Conservation (phyloP, 176 grass and related monocot species). For the Triticum timopheevii region DNA sequence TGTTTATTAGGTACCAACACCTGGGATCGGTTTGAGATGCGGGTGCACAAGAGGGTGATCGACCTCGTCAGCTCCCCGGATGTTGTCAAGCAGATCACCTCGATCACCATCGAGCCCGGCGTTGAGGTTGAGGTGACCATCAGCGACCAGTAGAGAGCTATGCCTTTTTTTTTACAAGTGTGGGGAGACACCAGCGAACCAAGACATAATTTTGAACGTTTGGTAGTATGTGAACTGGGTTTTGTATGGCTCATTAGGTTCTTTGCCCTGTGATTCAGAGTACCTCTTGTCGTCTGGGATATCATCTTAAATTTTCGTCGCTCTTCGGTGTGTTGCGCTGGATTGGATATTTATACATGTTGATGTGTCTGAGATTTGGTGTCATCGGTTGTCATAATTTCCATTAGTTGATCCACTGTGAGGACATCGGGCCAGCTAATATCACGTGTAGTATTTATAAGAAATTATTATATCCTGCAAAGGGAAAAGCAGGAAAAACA, state of each 20-base stretch:
- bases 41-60: constrained; percentile 67
- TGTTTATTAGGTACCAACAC: constrained; percentile 60
- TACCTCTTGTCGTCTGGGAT: neutral
- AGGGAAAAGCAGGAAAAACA: too few species aligned
- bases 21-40: constrained; percentile 73
- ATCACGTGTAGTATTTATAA: too few species aligned
- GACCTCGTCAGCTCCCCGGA: constrained; percentile 58
- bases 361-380: neutral
- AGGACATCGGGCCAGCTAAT: too few species aligned
- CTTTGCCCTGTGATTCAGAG: neutral
- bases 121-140: constrained; percentile 71
- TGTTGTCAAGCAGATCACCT: constrained; percentile 74
- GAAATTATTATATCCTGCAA: too few species aligned
- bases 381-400: too few species aligned
- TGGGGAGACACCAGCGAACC: neutral
- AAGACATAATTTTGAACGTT: neutral
- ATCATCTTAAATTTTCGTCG: neutral
- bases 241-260: neutral
- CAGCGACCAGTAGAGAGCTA: constrained; percentile 22
- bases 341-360: neutral
- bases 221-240: constrained; percentile 8
- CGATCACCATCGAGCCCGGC: constrained; percentile 64
- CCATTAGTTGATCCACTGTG: too few species aligned
- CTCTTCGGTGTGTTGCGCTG: neutral
- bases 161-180: neutral